Conservation (phyloP, 176 grass and related monocot species). For the Dendrocalamus sinicus region DNA sequence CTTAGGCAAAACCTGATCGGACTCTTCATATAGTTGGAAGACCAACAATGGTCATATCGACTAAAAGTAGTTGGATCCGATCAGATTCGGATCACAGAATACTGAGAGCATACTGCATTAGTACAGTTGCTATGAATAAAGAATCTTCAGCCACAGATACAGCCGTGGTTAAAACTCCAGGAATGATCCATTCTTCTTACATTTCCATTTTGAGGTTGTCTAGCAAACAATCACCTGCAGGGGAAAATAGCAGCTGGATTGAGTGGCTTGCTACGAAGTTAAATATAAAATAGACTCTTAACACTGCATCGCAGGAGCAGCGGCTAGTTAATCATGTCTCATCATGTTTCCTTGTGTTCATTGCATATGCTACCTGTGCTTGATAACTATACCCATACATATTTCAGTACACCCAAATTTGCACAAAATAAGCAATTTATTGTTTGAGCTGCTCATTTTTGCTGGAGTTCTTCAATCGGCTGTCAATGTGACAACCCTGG, state of each 20-base stretch:
- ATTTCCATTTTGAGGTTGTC: constrained; percentile 76
- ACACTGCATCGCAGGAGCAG: background rate
- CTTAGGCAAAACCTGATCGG: too few relatives aligned
- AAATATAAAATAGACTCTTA: background rate
- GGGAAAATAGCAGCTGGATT: constrained; percentile 28
- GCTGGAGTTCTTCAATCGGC: background rate
- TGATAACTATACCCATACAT: background rate
- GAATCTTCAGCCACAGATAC: constrained; percentile 49
- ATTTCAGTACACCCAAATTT: background rate
- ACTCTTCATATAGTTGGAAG: too few relatives aligned
- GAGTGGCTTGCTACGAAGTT: background rate
- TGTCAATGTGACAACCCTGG: background rate
- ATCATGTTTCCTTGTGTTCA: background rate
- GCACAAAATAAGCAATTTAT: background rate
- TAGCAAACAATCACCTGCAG: constrained; percentile 58
- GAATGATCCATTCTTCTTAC: constrained; percentile 43
- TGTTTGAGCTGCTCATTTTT: background rate
- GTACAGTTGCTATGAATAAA: constrained; percentile 55
- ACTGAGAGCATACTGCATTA: constrained; percentile 48
- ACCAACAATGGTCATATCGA: too few relatives aligned
- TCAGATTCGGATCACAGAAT: too few relatives aligned
- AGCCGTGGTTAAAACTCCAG: constrained; percentile 37
- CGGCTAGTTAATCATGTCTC: background rate
- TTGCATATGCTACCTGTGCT: background rate
- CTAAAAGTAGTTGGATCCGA: too few relatives aligned